Conservation (phyloP, 2,329 filamentous ascomycete species). For the Aureobasidium sp. region DNA sequence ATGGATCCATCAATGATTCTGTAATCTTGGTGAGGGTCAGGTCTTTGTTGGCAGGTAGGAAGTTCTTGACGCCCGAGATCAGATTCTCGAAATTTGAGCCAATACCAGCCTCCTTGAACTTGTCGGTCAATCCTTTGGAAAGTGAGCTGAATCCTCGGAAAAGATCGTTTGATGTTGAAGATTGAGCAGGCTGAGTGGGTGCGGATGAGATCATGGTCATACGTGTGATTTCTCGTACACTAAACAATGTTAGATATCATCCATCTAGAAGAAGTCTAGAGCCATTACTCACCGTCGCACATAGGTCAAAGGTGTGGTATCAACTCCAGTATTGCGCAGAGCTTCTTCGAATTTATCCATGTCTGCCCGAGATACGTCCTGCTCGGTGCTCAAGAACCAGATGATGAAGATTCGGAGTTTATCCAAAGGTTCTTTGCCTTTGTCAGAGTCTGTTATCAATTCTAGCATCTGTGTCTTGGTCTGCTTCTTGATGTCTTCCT, state of each 20-base stretch:
- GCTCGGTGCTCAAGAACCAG: conserved; percentile 91
- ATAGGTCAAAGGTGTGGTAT: conserved; percentile 73
- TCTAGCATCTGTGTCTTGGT: conserved; percentile 84
- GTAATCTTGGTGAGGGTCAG: conserved; percentile 96
- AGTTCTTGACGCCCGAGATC: conserved; percentile 95
- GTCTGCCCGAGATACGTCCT: conserved; percentile 74
- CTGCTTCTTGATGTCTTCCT: conserved; percentile 88
- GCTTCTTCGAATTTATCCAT: conserved; percentile 82
- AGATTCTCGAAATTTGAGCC: conserved; percentile 85
- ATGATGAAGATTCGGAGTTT: conserved; percentile 94
- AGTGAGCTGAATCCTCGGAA: conserved; percentile 92
- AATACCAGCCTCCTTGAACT: conserved; percentile 85
- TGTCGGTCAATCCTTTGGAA: conserved; percentile 84
- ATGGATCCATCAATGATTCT: conserved; percentile 95
- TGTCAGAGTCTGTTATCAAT: conserved; percentile 69
- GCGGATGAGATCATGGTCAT: conserved; percentile 97
- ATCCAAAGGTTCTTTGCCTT: conserved; percentile 77
- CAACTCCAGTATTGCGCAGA: conserved; percentile 65
- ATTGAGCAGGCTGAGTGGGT: conserved; percentile 56
- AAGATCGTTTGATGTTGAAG: conserved; percentile 62
- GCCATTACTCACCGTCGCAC: conserved; percentile 63
- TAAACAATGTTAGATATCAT: conserved; percentile 24
- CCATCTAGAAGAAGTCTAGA: not conserved
- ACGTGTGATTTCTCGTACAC: conserved; percentile 86
- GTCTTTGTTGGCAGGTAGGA: conserved; percentile 92